A percentile compares a stretch with the other conserved stretches of the same genome.
Conservation (phyloP, 139 green algal species). For the Pleodorina starrii region DNA sequence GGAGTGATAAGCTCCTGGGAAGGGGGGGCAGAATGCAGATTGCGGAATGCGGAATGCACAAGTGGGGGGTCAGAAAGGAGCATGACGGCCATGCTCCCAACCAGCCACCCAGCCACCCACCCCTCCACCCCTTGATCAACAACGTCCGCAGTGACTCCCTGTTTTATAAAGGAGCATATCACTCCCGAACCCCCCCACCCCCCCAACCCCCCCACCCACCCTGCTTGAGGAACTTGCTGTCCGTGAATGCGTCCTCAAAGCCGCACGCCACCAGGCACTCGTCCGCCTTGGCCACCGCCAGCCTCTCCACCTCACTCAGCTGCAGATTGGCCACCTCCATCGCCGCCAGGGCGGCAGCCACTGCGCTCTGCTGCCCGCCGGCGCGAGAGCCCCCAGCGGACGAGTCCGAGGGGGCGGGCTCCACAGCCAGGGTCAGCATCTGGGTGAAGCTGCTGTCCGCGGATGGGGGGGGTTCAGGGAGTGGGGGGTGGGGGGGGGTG, state of each 20-base stretch:
- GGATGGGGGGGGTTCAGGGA: too few relatives aligned
- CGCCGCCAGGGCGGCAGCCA: not conserved
- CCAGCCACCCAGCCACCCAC: too few relatives aligned
- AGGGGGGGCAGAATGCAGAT: too few relatives aligned
- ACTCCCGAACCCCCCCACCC: not conserved
- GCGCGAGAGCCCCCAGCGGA: not conserved
- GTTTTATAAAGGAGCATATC: too few relatives aligned
- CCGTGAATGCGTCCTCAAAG: conserved; percentile 91
- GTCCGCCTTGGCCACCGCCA: conserved; percentile 20
- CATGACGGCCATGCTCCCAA: too few relatives aligned
- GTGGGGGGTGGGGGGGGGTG: too few relatives aligned
- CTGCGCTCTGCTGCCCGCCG: not conserved
- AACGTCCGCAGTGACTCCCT: too few relatives aligned
- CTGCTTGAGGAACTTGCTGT: conserved; percentile 89
- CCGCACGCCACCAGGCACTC: conserved; percentile 67
- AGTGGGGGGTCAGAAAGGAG: too few relatives aligned
- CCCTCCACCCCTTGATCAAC: too few relatives aligned
- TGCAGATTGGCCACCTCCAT: not conserved
- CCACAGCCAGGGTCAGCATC: not conserved
- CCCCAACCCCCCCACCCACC: not conserved
- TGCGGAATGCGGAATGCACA: too few relatives aligned
- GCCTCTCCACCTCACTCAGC: conserved; percentile 8
- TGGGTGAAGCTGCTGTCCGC: conserved; percentile 23
- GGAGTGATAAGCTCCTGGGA: too few relatives aligned
- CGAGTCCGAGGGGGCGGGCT: not conserved